phyloP scores from a whole-genome alignment of 225 moss, liverwort and hornwort species.

The Asterella californica region DNA sequence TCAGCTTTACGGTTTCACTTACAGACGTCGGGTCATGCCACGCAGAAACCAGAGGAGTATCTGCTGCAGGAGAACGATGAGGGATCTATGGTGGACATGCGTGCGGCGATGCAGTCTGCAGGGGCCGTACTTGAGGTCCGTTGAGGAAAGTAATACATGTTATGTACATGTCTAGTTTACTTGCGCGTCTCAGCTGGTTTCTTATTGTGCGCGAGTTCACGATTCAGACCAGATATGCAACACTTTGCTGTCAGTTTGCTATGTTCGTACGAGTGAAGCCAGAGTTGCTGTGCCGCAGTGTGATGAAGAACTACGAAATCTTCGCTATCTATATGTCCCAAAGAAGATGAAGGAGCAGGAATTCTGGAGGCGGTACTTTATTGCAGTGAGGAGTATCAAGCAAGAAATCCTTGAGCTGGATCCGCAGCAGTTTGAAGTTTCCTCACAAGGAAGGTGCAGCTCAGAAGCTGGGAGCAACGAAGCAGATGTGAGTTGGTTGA shows the following conservation, averaged over 20 bases:
- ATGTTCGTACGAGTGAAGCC: background rate
- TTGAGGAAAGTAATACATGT: background rate
- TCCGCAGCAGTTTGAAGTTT: slow-evolving; percentile 37
- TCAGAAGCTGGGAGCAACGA: slow-evolving; percentile 42
- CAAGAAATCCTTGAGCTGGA: slow-evolving; percentile 67
- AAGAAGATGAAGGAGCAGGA: slow-evolving; percentile 81
- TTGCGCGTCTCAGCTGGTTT: too few species aligned
- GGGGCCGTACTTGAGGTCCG: slow-evolving; percentile 68
- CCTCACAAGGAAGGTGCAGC: slow-evolving; percentile 32
- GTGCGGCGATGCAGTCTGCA: slow-evolving; percentile 64
- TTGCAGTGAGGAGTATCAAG: slow-evolving; percentile 64
- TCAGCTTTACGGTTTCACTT: background rate
- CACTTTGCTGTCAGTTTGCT: too few species aligned
- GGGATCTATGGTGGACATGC: slow-evolving; percentile 51
- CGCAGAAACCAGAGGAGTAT: slow-evolving; percentile 59
- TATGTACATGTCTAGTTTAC: background rate
- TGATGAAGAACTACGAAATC: slow-evolving; percentile 56
- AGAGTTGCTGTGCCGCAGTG: slow-evolving; percentile 36
- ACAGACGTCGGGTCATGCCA: background rate
- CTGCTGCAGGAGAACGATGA: slow-evolving; percentile 47
- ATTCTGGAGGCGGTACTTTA: slow-evolving; percentile 91
- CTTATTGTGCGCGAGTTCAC: background rate
- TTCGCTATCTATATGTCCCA: slow-evolving; percentile 65
- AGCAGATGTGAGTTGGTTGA: slow-evolving; percentile 48
- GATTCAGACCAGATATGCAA: background rate